phyloP scores from a whole-genome alignment of 2,329 filamentous ascomycete species.

The Coleophoma cylindrospora region DNA sequence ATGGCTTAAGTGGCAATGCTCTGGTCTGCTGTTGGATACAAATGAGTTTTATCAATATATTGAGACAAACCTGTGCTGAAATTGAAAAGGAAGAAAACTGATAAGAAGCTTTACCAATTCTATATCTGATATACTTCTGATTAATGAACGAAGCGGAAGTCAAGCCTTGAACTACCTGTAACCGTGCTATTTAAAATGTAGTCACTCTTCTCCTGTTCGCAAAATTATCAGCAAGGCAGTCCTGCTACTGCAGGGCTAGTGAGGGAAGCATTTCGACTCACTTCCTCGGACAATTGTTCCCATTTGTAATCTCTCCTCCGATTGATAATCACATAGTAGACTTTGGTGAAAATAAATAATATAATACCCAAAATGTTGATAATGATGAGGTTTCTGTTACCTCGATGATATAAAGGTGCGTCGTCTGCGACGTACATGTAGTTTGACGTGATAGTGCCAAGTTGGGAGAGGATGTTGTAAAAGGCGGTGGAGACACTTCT shows the following conservation, averaged over 20 bases:
- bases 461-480: conserved; percentile 41
- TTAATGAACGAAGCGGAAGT: conserved; percentile 32
- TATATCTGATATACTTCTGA: too few species aligned
- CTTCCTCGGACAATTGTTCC: conserved; percentile 37
- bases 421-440: not conserved
- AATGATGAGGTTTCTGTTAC: conserved; percentile 51
- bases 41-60: too few species aligned
- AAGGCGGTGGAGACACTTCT: conserved; percentile 57
- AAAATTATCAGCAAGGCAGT: not conserved
- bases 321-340: conserved; percentile 43
- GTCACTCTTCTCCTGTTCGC: not conserved
- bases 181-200: conserved; percentile 25
- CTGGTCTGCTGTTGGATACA: too few species aligned
- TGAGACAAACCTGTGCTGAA: too few species aligned
- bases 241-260: not conserved
- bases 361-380: conserved; percentile 40
- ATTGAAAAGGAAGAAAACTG: too few species aligned
- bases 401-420: conserved; percentile 33
- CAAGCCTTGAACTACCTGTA: conserved; percentile 31
- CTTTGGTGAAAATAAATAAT: conserved; percentile 42
- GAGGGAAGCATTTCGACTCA: conserved; percentile 23
- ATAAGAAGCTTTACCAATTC: too few species aligned
- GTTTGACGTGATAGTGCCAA: not conserved
- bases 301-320: conserved; percentile 33
- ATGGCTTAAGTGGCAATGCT: too few species aligned